Percentiles rank a stretch among this genome's conserved stretches.
These are phyloP conservation scores for Oemleria cerasiformis DNA, from an alignment of 306 rosid species.

Conservation along the genomic window DNA sequence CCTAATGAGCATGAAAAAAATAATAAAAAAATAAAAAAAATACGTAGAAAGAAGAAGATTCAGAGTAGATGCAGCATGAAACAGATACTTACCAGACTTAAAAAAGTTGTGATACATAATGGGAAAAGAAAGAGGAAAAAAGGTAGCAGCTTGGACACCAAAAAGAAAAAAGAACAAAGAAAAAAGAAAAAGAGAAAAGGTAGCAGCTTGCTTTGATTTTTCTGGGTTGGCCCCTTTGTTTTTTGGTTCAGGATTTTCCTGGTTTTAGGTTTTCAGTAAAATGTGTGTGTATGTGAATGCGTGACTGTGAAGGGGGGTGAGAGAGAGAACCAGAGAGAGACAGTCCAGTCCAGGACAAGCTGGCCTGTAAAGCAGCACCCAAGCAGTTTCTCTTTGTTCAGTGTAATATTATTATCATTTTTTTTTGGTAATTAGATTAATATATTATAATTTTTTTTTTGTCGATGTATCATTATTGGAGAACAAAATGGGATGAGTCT, in stretches of 20 bases:
- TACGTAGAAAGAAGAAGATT: constrained; percentile 19
- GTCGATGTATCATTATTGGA: not conserved
- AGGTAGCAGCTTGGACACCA: not conserved
- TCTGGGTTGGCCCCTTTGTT: too few species aligned
- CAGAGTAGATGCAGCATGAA: constrained; percentile 31
- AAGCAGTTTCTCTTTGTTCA: not conserved
- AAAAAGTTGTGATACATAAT: constrained; percentile 4
- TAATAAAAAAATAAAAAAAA: too few species aligned
- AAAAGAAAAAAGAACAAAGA: too few species aligned
- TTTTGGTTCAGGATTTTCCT: too few species aligned
- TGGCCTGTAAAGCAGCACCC: constrained; percentile 32
- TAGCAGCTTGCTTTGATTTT: constrained; percentile 13
- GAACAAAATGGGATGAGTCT: not conserved
- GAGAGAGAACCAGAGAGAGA: not conserved
- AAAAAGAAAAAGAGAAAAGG: too few species aligned
- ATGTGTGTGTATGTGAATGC: not conserved
- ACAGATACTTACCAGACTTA: constrained; percentile 7
- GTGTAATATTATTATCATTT: not conserved
- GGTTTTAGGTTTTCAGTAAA: too few species aligned
- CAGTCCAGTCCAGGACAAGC: constrained; percentile 38
- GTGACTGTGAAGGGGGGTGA: not conserved
- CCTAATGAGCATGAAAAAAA: too few species aligned
- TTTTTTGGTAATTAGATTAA: not conserved
- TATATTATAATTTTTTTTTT: not conserved
- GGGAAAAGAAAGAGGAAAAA: constrained; percentile 10